These are phyloP conservation scores for Metschnikowia borealis DNA, from an alignment of 805 yeast genomes.

Conservation along the genomic window DNA sequence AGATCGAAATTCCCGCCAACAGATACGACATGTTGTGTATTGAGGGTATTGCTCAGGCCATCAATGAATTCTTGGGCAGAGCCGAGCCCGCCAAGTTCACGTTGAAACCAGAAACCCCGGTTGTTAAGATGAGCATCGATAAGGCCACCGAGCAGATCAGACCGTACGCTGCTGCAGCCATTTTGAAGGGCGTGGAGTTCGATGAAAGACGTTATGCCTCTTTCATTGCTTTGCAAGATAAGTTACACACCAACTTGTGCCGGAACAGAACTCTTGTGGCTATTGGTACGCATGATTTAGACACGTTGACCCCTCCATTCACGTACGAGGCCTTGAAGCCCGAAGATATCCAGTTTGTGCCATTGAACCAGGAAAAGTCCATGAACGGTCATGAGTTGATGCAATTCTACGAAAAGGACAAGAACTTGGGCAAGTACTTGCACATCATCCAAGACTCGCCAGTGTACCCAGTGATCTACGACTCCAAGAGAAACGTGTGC, in stretches of 20 bases:
- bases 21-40: slow-evolving; percentile 97
- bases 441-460: slow-evolving; percentile 86
- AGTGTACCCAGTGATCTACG: slow-evolving; percentile 86
- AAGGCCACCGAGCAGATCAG: slow-evolving; percentile 70
- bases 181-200: slow-evolving; percentile 77
- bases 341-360: slow-evolving; percentile 65
- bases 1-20: slow-evolving; percentile 96
- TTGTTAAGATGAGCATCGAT: slow-evolving; percentile 63
- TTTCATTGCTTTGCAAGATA: slow-evolving; percentile 93
- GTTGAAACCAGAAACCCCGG: slow-evolving; percentile 58
- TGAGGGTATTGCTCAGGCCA: slow-evolving; percentile 95
- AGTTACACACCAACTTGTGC: slow-evolving; percentile 89
- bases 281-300: slow-evolving; percentile 96
- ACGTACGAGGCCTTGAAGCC: slow-evolving; percentile 84
- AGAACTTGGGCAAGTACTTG: slow-evolving; percentile 82
- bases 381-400: slow-evolving; percentile 76
- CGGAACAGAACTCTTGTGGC: slow-evolving; percentile 97
- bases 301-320: slow-evolving; percentile 75
- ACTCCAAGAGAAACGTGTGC: slow-evolving; percentile 69
- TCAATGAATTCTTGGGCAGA: slow-evolving; percentile 84
- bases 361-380: slow-evolving; percentile 65
- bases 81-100: slow-evolving; percentile 61
- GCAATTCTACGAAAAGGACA: slow-evolving; percentile 88
- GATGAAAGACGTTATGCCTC: slow-evolving; percentile 86
- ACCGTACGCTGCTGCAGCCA: slow-evolving; percentile 95